A percentile compares a stretch with the other conserved stretches of the same genome.
phyloP scores from a whole-genome alignment of 495 filamentous ascomycete genomes.

The Podospora anserina region DNA sequence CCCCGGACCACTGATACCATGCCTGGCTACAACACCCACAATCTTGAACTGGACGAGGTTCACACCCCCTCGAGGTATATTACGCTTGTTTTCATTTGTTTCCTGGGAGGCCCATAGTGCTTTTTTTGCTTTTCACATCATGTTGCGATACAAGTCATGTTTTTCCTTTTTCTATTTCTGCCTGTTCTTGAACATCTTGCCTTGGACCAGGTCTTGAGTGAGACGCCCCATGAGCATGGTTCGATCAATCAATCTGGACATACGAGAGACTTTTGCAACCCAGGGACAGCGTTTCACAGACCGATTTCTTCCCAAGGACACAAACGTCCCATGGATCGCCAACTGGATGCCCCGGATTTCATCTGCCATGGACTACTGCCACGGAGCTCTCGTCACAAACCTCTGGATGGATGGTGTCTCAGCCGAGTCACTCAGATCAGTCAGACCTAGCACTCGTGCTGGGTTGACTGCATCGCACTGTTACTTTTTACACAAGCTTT shows the following conservation, averaged over 20 bases:
- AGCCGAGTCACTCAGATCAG: conserved; percentile 18
- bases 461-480: background rate
- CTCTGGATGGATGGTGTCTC: conserved; percentile 14
- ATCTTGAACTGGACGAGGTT: conserved; percentile 49
- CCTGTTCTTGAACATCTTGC: background rate
- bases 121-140: conserved; percentile 25
- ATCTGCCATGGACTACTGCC: conserved; percentile 14
- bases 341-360: conserved; percentile 14
- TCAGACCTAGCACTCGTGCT: background rate
- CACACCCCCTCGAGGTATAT: conserved; percentile 55
- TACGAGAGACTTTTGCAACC: conserved; percentile 13
- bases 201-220: conserved; percentile 24
- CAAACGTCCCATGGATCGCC: background rate
- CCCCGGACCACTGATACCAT: conserved; percentile 42
- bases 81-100: conserved; percentile 33
- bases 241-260: background rate
- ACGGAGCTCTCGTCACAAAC: background rate
- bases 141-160: conserved; percentile 34
- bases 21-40: conserved; percentile 43
- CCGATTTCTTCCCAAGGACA: background rate
- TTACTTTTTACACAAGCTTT: background rate
- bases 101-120: conserved; percentile 36
- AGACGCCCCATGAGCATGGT: conserved; percentile 16
- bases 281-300: conserved; percentile 5
- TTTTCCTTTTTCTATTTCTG: conserved; percentile 19